These are phyloP conservation scores for Arachis monticola DNA, from an alignment of 331 rosid genomes.

Conservation along the genomic window DNA sequence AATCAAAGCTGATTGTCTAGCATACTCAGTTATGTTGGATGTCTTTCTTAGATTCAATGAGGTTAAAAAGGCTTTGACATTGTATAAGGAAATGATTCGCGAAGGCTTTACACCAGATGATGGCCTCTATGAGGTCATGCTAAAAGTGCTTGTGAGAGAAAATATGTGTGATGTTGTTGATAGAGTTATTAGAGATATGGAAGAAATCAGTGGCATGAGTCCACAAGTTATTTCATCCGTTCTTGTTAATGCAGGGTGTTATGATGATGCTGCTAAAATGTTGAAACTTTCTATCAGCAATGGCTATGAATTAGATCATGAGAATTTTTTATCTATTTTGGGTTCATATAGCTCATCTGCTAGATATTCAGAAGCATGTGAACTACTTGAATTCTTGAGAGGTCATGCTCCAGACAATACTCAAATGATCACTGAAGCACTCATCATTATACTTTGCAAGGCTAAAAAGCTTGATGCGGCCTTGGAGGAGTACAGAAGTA, in stretches of 20 bases:
- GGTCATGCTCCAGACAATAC: constrained; percentile 59
- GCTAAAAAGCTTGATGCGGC: constrained; percentile 76
- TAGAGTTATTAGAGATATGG: constrained; percentile 71
- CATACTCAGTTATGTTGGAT: constrained; percentile 89
- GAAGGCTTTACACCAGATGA: constrained; percentile 72
- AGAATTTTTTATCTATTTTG: constrained; percentile 71
- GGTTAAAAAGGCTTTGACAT: constrained; percentile 60
- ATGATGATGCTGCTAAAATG: constrained; percentile 75
- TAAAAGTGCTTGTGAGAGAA: constrained; percentile 67
- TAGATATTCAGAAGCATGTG: constrained; percentile 85
- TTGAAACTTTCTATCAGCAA: constrained; percentile 72
- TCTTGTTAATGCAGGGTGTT: constrained; percentile 84
- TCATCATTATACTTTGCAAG: constrained; percentile 78
- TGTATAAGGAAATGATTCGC: constrained; percentile 73
- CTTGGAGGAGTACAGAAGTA: constrained; percentile 66
- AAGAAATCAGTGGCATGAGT: constrained; percentile 67
- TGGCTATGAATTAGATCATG: constrained; percentile 76
- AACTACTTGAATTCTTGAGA: constrained; percentile 79
- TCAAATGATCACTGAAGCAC: constrained; percentile 79
- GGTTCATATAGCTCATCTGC: constrained; percentile 81
- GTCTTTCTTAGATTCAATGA: constrained; percentile 78
- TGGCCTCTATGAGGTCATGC: constrained; percentile 67
- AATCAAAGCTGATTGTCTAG: constrained; percentile 78
- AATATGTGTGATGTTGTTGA: constrained; percentile 66
- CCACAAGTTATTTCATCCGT: constrained; percentile 75